phyloP scores from a whole-genome alignment of 2,329 filamentous ascomycete species.

The Exophiala sideris region DNA sequence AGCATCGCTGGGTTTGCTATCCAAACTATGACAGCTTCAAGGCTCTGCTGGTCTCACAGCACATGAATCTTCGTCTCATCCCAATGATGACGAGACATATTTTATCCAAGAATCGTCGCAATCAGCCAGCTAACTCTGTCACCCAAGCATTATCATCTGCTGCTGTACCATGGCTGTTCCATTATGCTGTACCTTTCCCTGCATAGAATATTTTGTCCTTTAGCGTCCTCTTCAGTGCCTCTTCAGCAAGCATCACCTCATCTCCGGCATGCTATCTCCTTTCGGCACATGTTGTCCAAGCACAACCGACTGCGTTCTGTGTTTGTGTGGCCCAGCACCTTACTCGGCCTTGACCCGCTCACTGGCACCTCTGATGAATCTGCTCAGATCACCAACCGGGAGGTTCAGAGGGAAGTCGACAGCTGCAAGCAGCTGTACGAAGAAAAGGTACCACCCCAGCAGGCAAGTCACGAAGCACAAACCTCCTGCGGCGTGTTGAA shows the following conservation, averaged over 20 bases:
- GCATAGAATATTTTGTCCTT: no score
- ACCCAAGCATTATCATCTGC: no score
- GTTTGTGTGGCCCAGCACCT: background rate
- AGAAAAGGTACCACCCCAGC: slow-evolving; percentile 56
- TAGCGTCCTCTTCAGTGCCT: background rate
- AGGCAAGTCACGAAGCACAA: slow-evolving; percentile 49
- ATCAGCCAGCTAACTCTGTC: no score
- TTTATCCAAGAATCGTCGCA: no score
- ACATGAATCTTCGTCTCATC: no score
- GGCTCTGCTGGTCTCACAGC: no score
- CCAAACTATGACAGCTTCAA: no score
- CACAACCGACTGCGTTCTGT: no score
- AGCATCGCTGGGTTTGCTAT: no score
- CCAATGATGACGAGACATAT: no score
- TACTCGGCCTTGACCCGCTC: slow-evolving; percentile 23
- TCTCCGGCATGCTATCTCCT: background rate
- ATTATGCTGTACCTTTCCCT: no score
- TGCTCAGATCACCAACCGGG: slow-evolving; percentile 56
- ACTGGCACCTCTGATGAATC: slow-evolving; percentile 38
- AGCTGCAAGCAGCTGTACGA: slow-evolving; percentile 53
- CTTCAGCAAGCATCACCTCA: background rate
- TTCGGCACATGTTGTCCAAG: background rate
- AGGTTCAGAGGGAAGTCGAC: slow-evolving; percentile 58
- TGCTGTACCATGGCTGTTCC: no score
- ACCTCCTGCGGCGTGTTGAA: slow-evolving; percentile 45